phyloP scores from a whole-genome alignment of 2,329 filamentous ascomycete species.

The Elsinoe arachidis region DNA sequence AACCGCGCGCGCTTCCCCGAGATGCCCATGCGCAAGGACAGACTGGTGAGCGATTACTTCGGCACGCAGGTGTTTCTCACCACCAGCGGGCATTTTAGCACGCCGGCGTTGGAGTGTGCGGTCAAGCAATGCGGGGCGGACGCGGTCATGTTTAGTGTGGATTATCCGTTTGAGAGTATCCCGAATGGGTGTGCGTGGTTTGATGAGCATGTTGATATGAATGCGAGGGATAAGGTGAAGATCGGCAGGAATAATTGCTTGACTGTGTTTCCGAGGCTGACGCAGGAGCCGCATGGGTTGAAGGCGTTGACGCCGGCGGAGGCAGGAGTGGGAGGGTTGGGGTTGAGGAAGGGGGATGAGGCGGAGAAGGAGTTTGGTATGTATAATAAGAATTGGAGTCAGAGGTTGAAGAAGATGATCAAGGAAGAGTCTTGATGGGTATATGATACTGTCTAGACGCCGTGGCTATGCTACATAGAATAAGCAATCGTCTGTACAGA shows the following conservation, averaged over 20 bases:
- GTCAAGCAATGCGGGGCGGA: constrained; percentile 34
- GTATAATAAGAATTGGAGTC: constrained; percentile 6
- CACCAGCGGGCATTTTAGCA: constrained; percentile 47
- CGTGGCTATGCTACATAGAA: background rate
- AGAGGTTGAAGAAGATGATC: constrained; percentile 3
- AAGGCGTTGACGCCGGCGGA: background rate
- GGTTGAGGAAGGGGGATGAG: constrained; percentile 5
- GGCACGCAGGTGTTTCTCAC: constrained; percentile 41
- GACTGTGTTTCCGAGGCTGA: background rate
- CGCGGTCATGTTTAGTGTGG: constrained; percentile 49
- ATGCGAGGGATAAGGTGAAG: constrained; percentile 40
- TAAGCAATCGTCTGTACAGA: background rate
- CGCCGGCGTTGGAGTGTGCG: constrained; percentile 41
- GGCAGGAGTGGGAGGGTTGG: background rate
- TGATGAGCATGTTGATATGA: constrained; percentile 42
- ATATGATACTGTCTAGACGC: background rate
- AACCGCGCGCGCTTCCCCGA: constrained; percentile 6
- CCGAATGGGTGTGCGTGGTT: constrained; percentile 41
- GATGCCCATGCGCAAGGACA: constrained; percentile 30
- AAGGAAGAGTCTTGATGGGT: constrained; percentile 3
- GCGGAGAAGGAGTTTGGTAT: constrained; percentile 1
- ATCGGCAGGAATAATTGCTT: constrained; percentile 20
- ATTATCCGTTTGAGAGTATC: constrained; percentile 50
- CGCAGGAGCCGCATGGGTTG: constrained; percentile 2
- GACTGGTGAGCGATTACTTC: constrained; percentile 30